Evolutionary conservation across 495 filamentous ascomycete species (phyloP).

Genomic region (Astrocystis sublimbata): DNA sequence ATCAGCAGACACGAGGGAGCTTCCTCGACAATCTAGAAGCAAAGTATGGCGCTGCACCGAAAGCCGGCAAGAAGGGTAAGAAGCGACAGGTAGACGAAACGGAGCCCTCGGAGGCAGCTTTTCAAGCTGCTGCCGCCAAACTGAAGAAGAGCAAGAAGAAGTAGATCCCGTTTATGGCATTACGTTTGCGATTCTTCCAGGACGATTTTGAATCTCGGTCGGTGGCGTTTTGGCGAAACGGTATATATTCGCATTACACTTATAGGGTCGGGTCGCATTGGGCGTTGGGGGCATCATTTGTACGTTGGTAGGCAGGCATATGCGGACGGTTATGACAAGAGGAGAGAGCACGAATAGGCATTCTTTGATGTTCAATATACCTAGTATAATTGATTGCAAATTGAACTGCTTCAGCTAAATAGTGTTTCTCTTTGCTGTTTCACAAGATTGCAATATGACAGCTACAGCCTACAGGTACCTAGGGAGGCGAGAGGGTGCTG

Average conservation of each 20-base stretch:
- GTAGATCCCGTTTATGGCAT: neutral
- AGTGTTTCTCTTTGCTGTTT: no score
- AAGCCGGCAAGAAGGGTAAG: constrained; percentile 49
- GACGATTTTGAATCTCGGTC: neutral
- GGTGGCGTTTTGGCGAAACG: constrained; percentile 6
- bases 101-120: constrained; percentile 69
- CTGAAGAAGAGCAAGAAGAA: constrained; percentile 46
- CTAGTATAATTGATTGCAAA: no score
- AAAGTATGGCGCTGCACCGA: constrained; percentile 61
- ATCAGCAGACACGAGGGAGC: constrained; percentile 38
- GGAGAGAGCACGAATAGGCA: no score
- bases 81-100: constrained; percentile 45
- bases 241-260: neutral
- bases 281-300: no score
- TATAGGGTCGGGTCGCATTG: neutral
- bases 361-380: no score
- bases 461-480: no score
- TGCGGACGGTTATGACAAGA: no score
- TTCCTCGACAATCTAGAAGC: constrained; percentile 72
- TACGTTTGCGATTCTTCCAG: neutral
- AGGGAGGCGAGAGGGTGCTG: no score
- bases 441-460: no score
- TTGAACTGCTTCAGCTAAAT: no score
- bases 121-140: constrained; percentile 52
- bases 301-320: no score